These are phyloP conservation scores for Citrus inodora DNA, from an alignment of 345 rosid species.

Conservation along the genomic window DNA sequence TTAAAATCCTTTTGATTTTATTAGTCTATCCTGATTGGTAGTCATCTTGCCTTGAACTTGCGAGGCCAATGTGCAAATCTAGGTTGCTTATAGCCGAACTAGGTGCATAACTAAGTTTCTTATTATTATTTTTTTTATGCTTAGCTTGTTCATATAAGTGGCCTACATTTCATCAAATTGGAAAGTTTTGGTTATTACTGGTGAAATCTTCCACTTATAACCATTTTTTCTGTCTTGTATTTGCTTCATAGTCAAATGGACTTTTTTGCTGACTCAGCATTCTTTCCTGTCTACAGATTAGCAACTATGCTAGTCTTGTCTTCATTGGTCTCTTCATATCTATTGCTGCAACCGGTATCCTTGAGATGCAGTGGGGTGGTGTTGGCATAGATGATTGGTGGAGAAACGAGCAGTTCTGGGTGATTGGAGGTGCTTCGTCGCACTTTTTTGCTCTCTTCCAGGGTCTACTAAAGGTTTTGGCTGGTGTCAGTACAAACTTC, in stretches of 20 bases:
- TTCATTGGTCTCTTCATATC: conserved; percentile 90
- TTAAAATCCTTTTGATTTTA: neutral
- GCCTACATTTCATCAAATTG: neutral
- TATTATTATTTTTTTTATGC: neutral
- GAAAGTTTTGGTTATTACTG: neutral
- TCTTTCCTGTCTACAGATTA: conserved; percentile 51
- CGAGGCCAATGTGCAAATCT: neutral
- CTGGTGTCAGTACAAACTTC: conserved; percentile 90
- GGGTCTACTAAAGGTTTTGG: conserved; percentile 93
- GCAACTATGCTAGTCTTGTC: conserved; percentile 85
- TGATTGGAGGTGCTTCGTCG: conserved; percentile 91
- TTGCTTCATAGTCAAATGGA: neutral
- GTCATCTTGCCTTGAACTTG: neutral
- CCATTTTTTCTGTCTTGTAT: neutral
- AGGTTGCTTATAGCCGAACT: neutral
- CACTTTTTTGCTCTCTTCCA: conserved; percentile 95
- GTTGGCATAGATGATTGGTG: conserved; percentile 97
- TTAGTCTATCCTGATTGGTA: neutral
- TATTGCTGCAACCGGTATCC: conserved; percentile 89
- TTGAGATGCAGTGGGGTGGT: conserved; percentile 99
- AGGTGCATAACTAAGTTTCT: neutral
- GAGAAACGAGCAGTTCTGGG: conserved; percentile 99
- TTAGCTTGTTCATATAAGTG: neutral
- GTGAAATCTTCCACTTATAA: neutral
- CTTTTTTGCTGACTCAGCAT: neutral